phyloP scores from a whole-genome alignment of 768 basidiomycete species.

The Panellus pusillus region DNA sequence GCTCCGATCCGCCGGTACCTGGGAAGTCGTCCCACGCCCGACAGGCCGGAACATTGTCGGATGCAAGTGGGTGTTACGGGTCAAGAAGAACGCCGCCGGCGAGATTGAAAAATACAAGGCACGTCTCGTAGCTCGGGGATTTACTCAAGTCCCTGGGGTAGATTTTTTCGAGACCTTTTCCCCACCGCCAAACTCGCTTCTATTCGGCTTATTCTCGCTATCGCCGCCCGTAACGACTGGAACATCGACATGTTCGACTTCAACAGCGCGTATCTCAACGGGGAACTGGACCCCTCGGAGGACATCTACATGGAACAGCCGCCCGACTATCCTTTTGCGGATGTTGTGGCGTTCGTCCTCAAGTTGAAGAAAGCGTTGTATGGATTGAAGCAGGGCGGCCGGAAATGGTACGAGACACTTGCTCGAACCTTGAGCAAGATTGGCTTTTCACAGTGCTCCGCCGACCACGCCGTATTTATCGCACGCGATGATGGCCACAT shows the following conservation, averaged over 20 bases:
- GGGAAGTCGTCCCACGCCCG: slow-evolving; percentile 29
- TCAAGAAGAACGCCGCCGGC: too few species aligned
- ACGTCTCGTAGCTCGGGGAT: too few species aligned
- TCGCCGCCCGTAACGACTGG: slow-evolving; percentile 29
- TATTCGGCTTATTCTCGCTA: slow-evolving; percentile 27
- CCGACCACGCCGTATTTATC: too few species aligned
- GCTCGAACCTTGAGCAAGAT: background rate
- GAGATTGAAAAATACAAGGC: too few species aligned
- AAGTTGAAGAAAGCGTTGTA: background rate
- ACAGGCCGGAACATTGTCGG: slow-evolving; percentile 29
- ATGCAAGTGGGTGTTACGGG: slow-evolving; percentile 40
- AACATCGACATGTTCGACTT: slow-evolving; percentile 14
- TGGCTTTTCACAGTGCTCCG: slow-evolving; percentile 1
- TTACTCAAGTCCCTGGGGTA: slow-evolving; percentile 38
- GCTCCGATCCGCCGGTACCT: slow-evolving; percentile 36
- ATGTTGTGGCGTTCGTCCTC: slow-evolving; percentile 25
- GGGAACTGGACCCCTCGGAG: slow-evolving; percentile 19
- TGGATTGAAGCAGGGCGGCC: slow-evolving; percentile 25
- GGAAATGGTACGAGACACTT: slow-evolving; percentile 28
- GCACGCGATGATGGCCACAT: too few species aligned
- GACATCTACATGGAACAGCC: slow-evolving; percentile 29
- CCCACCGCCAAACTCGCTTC: slow-evolving; percentile 29
- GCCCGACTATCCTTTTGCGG: slow-evolving; percentile 16
- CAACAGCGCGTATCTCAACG: slow-evolving; percentile 26
- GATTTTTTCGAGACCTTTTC: slow-evolving; percentile 41